phyloP scores from a whole-genome alignment of 2,329 filamentous ascomycete genomes.

The Drechslerella coelobrocha region DNA sequence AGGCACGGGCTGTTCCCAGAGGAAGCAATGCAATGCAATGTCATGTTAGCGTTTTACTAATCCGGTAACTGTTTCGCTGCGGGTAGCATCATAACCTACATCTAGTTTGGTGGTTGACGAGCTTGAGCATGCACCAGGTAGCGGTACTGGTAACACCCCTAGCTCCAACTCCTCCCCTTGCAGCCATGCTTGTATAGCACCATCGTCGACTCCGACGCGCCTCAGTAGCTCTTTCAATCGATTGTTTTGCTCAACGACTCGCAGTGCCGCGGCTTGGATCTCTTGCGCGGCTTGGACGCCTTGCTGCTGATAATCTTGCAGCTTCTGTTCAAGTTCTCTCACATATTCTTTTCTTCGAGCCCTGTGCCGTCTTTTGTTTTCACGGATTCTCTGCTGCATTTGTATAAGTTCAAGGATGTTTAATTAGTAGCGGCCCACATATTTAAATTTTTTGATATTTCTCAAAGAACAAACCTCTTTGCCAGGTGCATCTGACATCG shows the following conservation, averaged over 20 bases:
- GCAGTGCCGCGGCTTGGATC: constrained; percentile 5
- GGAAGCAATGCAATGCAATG: not conserved
- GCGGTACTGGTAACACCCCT: too few relatives aligned
- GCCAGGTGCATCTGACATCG: constrained; percentile 9
- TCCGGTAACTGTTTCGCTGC: not conserved
- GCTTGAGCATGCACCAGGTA: not conserved
- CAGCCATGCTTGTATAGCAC: constrained; percentile 5
- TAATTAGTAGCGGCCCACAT: constrained; percentile 5
- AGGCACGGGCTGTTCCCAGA: not conserved
- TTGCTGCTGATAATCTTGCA: constrained; percentile 11
- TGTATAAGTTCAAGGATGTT: constrained; percentile 6
- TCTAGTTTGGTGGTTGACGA: constrained; percentile 3
- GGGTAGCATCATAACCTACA: constrained; percentile 4
- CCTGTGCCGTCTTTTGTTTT: constrained; percentile 9
- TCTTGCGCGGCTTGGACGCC: constrained; percentile 7
- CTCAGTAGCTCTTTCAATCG: constrained; percentile 12
- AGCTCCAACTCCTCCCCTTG: constrained; percentile 8
- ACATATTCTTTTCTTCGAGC: constrained; percentile 19
- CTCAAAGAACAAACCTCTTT: constrained; percentile 5
- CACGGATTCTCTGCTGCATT: constrained; percentile 2
- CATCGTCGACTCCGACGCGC: constrained; percentile 5
- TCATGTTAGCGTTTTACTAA: constrained; percentile 1
- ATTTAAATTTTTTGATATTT: constrained; percentile 5
- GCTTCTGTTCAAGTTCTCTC: constrained; percentile 15
- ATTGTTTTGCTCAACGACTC: constrained; percentile 16